Conservation (phyloP, 2,329 filamentous ascomycete species). For the Fusarium irregulare region DNA sequence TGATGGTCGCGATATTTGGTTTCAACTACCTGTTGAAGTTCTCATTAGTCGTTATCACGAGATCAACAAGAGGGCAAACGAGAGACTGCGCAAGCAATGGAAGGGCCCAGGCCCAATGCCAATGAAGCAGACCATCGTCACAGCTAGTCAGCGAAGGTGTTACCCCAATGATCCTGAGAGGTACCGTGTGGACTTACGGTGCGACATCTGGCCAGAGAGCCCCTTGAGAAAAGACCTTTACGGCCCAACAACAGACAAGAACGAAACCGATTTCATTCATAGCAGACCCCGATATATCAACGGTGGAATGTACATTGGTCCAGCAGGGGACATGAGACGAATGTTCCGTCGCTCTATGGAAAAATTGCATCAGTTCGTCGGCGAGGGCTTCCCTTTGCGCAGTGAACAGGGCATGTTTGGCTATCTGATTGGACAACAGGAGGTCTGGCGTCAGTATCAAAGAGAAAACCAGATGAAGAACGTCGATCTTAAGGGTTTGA, state of each 20-base stretch:
- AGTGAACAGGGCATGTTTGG: constrained; percentile 8
- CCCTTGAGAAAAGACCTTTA: neutral
- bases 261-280: neutral
- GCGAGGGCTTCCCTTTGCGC: neutral
- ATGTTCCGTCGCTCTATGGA: constrained; percentile 5
- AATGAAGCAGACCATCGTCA: constrained; percentile 13
- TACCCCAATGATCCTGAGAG: neutral
- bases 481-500: fast-evolving
- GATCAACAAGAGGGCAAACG: constrained; percentile 11
- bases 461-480: neutral
- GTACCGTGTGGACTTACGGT: neutral
- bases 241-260: neutral
- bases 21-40: constrained; percentile 8
- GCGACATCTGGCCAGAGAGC: neutral
- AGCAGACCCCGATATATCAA: constrained; percentile 1
- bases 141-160: neutral
- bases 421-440: neutral
- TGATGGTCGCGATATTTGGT: constrained; percentile 8
- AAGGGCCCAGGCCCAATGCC: neutral
- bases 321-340: constrained; percentile 16
- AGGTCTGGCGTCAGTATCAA: constrained; percentile 3
- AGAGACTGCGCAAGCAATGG: constrained; percentile 4
- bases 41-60: constrained; percentile 21
- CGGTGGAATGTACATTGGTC: constrained; percentile 7
- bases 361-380: neutral